Conservation (phyloP, 306 rosid species). For the Lathyrus aphaca region DNA sequence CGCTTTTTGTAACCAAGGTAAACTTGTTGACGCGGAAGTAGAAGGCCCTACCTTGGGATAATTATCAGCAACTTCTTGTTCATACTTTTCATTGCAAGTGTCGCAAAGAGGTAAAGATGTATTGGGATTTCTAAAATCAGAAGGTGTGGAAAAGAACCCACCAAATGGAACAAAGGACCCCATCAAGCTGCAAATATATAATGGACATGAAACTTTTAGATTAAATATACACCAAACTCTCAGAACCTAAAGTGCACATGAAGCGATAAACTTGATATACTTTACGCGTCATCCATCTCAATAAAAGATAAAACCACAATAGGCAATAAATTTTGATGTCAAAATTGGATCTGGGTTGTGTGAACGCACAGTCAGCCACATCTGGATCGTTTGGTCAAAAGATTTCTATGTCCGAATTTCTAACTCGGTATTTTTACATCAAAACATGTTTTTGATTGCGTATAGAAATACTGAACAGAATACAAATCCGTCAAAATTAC, state of each 20-base stretch:
- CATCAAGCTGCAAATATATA: slow-evolving; percentile 82
- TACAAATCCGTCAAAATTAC: not conserved
- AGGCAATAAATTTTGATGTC: not conserved
- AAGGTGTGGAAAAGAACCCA: slow-evolving; percentile 76
- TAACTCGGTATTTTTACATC: not conserved
- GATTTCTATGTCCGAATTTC: not conserved
- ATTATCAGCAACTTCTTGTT: slow-evolving; percentile 72
- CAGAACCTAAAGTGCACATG: slow-evolving; percentile 46
- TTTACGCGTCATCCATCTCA: slow-evolving; percentile 4
- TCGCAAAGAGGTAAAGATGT: slow-evolving; percentile 57
- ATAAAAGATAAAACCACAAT: slow-evolving; percentile 1
- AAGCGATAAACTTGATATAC: slow-evolving; percentile 33
- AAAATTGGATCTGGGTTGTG: not conserved
- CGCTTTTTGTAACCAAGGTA: slow-evolving; percentile 62
- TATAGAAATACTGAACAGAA: too few relatives aligned
- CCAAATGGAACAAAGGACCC: slow-evolving; percentile 96
- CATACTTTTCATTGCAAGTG: slow-evolving; percentile 74
- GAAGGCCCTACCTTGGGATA: slow-evolving; percentile 56
- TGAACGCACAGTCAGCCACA: not conserved
- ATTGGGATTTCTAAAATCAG: slow-evolving; percentile 55
- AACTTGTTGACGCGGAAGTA: slow-evolving; percentile 44
- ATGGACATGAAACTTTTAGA: slow-evolving; percentile 61
- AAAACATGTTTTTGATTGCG: too few relatives aligned
- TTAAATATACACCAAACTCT: slow-evolving; percentile 53
- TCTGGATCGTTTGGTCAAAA: not conserved